Base-by-base conservation (phyloP, 108 stramenopile species). In the Fistulifera pelliculosa region DNA sequence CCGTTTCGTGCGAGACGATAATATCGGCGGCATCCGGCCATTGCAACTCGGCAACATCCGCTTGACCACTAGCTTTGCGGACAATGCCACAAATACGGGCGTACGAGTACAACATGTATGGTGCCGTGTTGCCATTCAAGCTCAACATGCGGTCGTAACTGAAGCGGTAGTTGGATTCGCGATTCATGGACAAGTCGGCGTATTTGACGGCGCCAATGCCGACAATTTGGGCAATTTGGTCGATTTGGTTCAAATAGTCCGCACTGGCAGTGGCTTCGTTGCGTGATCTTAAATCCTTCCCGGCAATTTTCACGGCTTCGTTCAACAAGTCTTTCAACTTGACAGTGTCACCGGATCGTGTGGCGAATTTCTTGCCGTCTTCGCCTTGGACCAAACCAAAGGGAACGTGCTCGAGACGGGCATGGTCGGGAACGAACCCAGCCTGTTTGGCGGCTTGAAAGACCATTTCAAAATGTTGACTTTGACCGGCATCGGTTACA, bases 131-230 rank as follows among this genome's bases (percentile, higher is more conserved):
- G 12, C 99, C 99, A 53, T 95, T 86, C 41, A 96, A 75, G 67
- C 94, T 92, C 39, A 99, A 75, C 99, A 99, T 99, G 49, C 92
- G 66, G 16, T 90, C 96, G 66, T 98, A 99, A 76, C 86, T 92
- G 74, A 99, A 99, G 28, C 82, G 68, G 77, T 99, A 99, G 66
- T 96, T 93, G 8, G 95, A 94, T 54, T 83, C 85, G 7, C 96
- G 91, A 73, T 98, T 94, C 83, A 98, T 87, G 53, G 87, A 85
- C 24, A 98, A 70, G 64, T 99, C 99, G 4, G 94, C 95, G 70
- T 99, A 99, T 68, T 99, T 99, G 25, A 98, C 97, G 17, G 96
- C 96, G 54, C 96, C 96, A 47, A 97, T 95, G 24, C 99, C 99
- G 18, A 99, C 87, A 45, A 90, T 88, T 26, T 65, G 76, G 13